Evolutionary conservation across 2,329 filamentous ascomycete species (phyloP).

Genomic region (Phialemonium atrogriseum): DNA sequence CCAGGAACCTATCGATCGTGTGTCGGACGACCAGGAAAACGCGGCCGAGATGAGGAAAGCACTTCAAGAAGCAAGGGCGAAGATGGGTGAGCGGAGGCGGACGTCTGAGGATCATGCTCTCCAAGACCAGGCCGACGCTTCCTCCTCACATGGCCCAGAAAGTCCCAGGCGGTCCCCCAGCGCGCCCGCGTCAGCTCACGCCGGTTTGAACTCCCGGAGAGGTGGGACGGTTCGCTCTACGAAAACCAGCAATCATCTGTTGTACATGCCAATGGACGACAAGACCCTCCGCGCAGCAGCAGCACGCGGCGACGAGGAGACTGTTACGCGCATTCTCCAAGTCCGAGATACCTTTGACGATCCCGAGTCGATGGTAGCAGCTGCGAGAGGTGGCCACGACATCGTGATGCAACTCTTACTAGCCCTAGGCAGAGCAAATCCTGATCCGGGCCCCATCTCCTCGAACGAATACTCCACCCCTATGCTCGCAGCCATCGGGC

Average conservation of each 20-base stretch:
- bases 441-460: conserved; percentile 61
- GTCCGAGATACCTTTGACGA: conserved; percentile 59
- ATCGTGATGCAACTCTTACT: conserved; percentile 74
- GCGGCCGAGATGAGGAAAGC: conserved; percentile 69
- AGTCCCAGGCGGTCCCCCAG: conserved; percentile 52
- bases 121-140: conserved; percentile 36
- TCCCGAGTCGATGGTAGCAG: conserved; percentile 80
- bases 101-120: conserved; percentile 51
- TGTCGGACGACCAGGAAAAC: conserved; percentile 67
- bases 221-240: conserved; percentile 49
- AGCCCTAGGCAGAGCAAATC: conserved; percentile 56
- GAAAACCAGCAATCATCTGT: conserved; percentile 55
- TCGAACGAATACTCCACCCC: conserved; percentile 74
- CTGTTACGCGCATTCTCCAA: conserved; percentile 51
- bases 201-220: conserved; percentile 34
- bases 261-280: conserved; percentile 56
- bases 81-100: conserved; percentile 41
- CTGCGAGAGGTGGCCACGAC: conserved; percentile 85
- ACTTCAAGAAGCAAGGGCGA: conserved; percentile 53
- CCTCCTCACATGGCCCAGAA: conserved; percentile 46
- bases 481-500: conserved; percentile 88
- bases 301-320: conserved; percentile 52
- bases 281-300: conserved; percentile 54
- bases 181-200: conserved; percentile 20
- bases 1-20: conserved; percentile 80